phyloP scores from a whole-genome alignment of 2,329 filamentous ascomycete species.

The Alternaria consortialis region DNA sequence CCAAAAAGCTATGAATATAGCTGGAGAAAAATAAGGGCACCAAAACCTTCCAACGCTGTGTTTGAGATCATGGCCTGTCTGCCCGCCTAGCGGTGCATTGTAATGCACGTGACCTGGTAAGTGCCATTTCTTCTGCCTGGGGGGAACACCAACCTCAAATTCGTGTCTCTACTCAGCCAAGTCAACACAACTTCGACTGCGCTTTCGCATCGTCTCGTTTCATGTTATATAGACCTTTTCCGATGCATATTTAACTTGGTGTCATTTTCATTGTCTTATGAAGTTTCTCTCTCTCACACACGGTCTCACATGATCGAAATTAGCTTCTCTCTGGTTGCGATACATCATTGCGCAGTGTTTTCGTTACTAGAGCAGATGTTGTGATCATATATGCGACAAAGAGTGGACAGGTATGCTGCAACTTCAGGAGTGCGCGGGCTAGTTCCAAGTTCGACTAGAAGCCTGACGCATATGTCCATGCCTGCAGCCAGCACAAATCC shows the following conservation, averaged over 20 bases:
- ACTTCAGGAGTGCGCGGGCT: slow-evolving; percentile 1
- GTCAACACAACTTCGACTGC: slow-evolving; percentile 12
- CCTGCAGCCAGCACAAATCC: neutral
- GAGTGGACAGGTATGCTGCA: slow-evolving; percentile 6
- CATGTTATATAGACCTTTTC: neutral
- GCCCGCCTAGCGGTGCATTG: neutral
- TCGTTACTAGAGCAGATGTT: neutral
- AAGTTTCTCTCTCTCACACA: neutral
- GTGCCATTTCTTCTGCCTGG: slow-evolving; percentile 3
- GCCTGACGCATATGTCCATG: slow-evolving; percentile 1
- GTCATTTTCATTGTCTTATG: neutral
- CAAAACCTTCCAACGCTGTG: neutral
- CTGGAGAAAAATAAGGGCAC: neutral
- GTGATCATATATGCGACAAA: neutral
- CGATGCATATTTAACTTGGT: neutral
- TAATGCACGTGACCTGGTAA: slow-evolving; percentile 18
- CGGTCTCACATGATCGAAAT: neutral
- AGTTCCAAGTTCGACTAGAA: slow-evolving; percentile 6
- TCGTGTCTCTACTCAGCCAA: neutral
- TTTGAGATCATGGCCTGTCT: neutral
- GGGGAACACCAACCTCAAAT: slow-evolving; percentile 13
- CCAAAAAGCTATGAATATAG: neutral
- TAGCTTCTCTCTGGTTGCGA: neutral
- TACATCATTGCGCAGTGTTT: neutral
- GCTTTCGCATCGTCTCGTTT: neutral